Percentiles rank a stretch among this genome's conserved stretches.
Conservation (phyloP, 1,139 yeast genomes). For the Candida glucosophila region DNA sequence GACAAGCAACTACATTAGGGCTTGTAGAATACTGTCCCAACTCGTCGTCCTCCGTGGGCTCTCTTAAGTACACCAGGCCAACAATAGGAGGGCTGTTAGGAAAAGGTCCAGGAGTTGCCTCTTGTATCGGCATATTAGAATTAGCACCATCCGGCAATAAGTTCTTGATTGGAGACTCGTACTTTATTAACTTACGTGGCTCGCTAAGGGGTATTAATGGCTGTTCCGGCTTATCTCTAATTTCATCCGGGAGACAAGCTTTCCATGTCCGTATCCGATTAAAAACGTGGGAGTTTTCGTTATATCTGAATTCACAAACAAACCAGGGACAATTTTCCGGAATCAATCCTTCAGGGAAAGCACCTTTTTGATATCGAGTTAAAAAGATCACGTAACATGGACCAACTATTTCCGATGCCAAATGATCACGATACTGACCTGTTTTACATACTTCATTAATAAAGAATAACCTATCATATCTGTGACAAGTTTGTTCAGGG, state of each 20-base stretch:
- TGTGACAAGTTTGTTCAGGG: conserved; percentile 95
- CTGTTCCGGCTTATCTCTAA: conserved; percentile 78
- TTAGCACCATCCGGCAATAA: conserved; percentile 68
- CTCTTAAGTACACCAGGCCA: conserved; percentile 82
- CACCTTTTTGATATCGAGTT: conserved; percentile 91
- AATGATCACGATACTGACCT: conserved; percentile 93
- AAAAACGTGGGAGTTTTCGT: conserved; percentile 81
- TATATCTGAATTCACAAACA: conserved; percentile 91
- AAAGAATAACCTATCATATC: conserved; percentile 79
- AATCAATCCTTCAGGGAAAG: conserved; percentile 61
- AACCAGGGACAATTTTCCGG: conserved; percentile 77
- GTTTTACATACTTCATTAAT: conserved; percentile 94
- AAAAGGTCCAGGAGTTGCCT: conserved; percentile 72
- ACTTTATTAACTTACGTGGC: conserved; percentile 62
- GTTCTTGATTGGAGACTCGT: conserved; percentile 76
- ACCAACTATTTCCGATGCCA: conserved; percentile 79
- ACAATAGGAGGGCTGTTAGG: conserved; percentile 77
- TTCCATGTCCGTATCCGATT: conserved; percentile 97
- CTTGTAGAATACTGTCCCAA: conserved; percentile 60
- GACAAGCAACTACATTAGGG: conserved; percentile 41
- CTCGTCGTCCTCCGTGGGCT: conserved; percentile 69
- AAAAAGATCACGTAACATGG: conserved; percentile 93
- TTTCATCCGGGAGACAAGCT: conserved; percentile 96
- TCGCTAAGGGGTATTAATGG: conserved; percentile 48
- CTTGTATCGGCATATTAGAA: conserved; percentile 68